These are phyloP conservation scores for Penicillium crustosum DNA, from an alignment of 2,329 filamentous ascomycete genomes.

Conservation along the genomic window DNA sequence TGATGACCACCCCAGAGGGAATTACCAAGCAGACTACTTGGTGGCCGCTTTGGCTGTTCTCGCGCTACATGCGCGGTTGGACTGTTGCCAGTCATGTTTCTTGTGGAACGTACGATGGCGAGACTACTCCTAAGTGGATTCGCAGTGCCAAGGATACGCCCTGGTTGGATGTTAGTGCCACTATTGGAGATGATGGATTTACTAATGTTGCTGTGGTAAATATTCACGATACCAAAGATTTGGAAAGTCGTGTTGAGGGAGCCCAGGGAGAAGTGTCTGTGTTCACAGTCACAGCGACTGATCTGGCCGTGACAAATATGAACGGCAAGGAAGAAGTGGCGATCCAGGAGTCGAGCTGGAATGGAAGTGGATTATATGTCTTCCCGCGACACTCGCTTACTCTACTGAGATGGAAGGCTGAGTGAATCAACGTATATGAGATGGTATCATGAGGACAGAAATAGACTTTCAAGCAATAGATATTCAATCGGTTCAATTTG, in stretches of 20 bases:
- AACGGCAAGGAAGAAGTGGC: conserved; percentile 62
- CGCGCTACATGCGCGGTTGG: conserved; percentile 70
- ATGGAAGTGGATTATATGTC: conserved; percentile 59
- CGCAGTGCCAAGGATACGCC: conserved; percentile 61
- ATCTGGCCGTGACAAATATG: conserved; percentile 61
- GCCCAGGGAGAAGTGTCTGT: conserved; percentile 56
- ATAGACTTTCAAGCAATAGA: conserved; percentile 3
- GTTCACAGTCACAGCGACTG: conserved; percentile 61
- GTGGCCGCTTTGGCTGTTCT: conserved; percentile 71
- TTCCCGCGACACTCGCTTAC: conserved; percentile 72
- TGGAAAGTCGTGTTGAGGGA: conserved; percentile 61
- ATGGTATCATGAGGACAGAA: background rate
- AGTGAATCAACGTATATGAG: conserved; percentile 4
- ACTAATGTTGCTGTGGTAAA: conserved; percentile 73
- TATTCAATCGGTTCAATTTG: background rate
- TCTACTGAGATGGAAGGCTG: conserved; percentile 58
- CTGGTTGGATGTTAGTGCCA: conserved; percentile 51
- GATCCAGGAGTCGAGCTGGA: conserved; percentile 62
- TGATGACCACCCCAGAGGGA: conserved; percentile 68
- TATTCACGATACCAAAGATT: conserved; percentile 60
- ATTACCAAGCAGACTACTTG: conserved; percentile 71
- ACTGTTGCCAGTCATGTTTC: conserved; percentile 66
- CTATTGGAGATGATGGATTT: conserved; percentile 54
- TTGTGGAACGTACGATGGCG: conserved; percentile 63
- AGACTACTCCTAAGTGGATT: conserved; percentile 42